Percentiles rank a stretch among this genome's conserved stretches.
phyloP scores from a whole-genome alignment of 441 rosid genomes.

The Populus hybrid region DNA sequence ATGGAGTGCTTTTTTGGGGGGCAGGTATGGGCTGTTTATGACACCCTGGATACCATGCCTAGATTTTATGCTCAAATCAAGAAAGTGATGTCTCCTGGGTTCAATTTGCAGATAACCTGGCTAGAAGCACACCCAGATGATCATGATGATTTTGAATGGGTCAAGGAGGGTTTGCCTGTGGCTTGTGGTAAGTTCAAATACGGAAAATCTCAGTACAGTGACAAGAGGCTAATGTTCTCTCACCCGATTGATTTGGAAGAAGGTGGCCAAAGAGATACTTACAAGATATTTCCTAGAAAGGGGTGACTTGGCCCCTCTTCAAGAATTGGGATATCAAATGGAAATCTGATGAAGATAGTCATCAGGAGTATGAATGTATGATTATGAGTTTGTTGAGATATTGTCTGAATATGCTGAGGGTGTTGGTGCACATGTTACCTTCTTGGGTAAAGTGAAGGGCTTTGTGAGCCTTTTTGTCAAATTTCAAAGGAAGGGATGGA shows the following conservation, averaged over 20 bases:
- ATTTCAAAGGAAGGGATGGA: constrained; percentile 23
- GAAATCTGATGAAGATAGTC: constrained; percentile 33
- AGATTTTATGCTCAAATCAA: constrained; percentile 62
- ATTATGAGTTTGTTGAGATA: constrained; percentile 75
- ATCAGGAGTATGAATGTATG: constrained; percentile 44
- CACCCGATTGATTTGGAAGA: constrained; percentile 40
- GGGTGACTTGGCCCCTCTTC: constrained; percentile 69
- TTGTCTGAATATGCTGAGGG: constrained; percentile 43
- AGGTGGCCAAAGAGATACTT: constrained; percentile 16
- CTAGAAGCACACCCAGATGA: constrained; percentile 54
- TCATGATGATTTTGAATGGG: constrained; percentile 42
- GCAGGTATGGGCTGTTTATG: constrained; percentile 61
- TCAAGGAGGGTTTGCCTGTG: constrained; percentile 33
- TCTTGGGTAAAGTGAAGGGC: constrained; percentile 68
- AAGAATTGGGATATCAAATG: constrained; percentile 64
- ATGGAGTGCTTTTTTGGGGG: constrained; percentile 41
- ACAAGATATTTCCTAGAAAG: constrained; percentile 53
- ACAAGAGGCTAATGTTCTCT: constrained; percentile 55
- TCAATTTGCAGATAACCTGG: constrained; percentile 54
- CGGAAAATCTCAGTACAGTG: constrained; percentile 36
- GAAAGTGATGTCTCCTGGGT: constrained; percentile 37
- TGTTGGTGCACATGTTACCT: constrained; percentile 43
- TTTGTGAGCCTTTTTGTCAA: constrained; percentile 48
- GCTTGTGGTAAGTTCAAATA: constrained; percentile 58
- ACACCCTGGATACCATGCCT: constrained; percentile 57